A percentile compares a stretch with the other conserved stretches of the same genome.
Conservation (phyloP, 257 asterid genomes). For the Solanum pinnatisectum region DNA sequence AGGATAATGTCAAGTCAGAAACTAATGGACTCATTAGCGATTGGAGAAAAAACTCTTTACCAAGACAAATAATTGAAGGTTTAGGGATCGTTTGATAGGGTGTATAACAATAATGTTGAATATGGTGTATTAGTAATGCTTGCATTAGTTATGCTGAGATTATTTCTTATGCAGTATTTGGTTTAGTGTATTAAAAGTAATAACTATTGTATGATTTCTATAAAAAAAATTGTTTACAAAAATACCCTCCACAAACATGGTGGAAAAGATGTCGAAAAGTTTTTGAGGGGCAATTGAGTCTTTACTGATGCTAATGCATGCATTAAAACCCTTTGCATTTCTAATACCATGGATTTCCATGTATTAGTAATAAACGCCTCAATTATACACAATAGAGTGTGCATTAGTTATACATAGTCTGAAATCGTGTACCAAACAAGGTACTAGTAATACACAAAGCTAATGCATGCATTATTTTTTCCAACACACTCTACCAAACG, state of each 20-base stretch:
- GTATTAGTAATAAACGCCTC: neutral
- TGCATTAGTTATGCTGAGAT: neutral
- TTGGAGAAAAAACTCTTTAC: neutral
- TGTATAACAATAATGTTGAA: neutral
- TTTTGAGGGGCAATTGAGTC: neutral
- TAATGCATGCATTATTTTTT: neutral
- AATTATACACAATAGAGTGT: neutral
- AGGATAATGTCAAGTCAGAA: neutral
- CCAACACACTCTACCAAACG: neutral
- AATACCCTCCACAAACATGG: neutral
- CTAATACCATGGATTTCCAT: neutral
- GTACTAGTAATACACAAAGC: neutral
- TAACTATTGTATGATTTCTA: no score
- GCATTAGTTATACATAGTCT: neutral
- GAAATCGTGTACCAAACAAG: neutral
- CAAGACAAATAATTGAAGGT: neutral
- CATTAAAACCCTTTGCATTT: neutral
- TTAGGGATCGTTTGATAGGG: neutral
- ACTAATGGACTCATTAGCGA: neutral
- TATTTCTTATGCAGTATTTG: neutral
- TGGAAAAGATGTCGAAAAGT: neutral
- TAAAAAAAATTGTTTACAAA: neutral
- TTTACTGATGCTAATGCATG: neutral
- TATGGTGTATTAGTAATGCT: neutral
- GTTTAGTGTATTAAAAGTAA: neutral